Base-by-base conservation (phyloP, 495 filamentous ascomycete species). In the Durotheca rogersii region DNA sequence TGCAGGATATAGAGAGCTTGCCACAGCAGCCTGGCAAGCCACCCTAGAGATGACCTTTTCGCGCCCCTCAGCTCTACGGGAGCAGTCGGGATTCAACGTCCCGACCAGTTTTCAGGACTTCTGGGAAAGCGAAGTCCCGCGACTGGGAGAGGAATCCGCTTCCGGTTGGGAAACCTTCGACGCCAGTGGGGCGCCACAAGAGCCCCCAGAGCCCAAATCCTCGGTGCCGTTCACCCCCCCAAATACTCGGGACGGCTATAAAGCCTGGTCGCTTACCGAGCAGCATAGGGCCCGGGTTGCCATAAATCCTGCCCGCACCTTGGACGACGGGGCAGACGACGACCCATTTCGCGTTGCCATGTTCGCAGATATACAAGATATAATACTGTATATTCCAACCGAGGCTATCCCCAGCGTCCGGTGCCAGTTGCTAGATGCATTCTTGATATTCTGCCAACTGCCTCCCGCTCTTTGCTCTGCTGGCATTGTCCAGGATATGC, bases 71-170 rank as follows among this genome's bases (percentile, higher is more conserved):
- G 32, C 41, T 25, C 48, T 61, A n/a, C 41, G 52, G 11, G 36
- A 59, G 10, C 52, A 69, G 11, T 35, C 58, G 1, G 56, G 61
- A 6, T 41, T 62, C 9, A 52, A 80, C 0, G 56, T 72, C n/a
- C 63, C 62, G 1, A 40, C 55, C 14, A 53, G 18, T n/a, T 86
- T 94, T 41, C 62, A 74, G 19, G 72, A 79, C 6, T 96, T 90
- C 55, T 98, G 93, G 93, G 89, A 95, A 41, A 88, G 82, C 30
- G 93, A 96, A 61, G 76, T 83, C 5, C 70, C 86, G 2, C 82
- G 91, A 6, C 78, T 95, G 43, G 93, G 93, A 3, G 93, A 97
- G 65, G 58, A 66, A 4, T 73, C 70, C 3, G 84, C 87, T 23
- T 69, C 75, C 20, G 90, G 89, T 11, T 96, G 92, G 91, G 65